Conservation (phyloP, 306 rosid species). For the Ormosia emarginata region DNA sequence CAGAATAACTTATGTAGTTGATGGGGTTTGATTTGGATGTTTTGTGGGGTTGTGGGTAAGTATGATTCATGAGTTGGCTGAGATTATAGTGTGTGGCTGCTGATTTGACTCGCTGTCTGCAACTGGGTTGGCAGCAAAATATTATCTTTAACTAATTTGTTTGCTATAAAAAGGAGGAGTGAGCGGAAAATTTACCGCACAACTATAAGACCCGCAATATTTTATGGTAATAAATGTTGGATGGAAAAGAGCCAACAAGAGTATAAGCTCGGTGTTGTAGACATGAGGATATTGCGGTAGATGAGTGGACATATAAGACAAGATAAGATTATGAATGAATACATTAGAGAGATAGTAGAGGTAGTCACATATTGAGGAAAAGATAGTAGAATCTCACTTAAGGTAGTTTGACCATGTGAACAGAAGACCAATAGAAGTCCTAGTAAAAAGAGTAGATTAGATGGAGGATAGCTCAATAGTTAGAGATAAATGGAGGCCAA, state of each 20-base stretch:
- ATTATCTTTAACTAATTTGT: not conserved
- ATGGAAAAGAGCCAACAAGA: not conserved
- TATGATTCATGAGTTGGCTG: not conserved
- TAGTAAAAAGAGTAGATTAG: not conserved
- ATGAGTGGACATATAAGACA: not conserved
- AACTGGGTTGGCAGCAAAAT: not conserved
- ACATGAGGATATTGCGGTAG: not conserved
- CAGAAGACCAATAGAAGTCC: not conserved
- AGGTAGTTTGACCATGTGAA: not conserved
- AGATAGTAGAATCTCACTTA: not conserved
- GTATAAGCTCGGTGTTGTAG: not conserved
- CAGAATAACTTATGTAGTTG: not conserved
- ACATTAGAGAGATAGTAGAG: not conserved
- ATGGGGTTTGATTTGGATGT: constrained; percentile 1
- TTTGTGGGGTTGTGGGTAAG: not conserved
- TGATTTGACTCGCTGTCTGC: not conserved
- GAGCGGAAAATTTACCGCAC: not conserved
- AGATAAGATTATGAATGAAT: not conserved
- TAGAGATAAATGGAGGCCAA: no score
- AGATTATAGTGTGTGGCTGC: not conserved
- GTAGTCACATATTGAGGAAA: not conserved
- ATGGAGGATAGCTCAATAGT: not conserved
- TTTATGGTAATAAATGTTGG: not conserved
- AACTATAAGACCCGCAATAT: not conserved
- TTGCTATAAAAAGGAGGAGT: not conserved